Conservation (phyloP, 2,329 filamentous ascomycete genomes). For the Thermothelomyces thermophilus region DNA sequence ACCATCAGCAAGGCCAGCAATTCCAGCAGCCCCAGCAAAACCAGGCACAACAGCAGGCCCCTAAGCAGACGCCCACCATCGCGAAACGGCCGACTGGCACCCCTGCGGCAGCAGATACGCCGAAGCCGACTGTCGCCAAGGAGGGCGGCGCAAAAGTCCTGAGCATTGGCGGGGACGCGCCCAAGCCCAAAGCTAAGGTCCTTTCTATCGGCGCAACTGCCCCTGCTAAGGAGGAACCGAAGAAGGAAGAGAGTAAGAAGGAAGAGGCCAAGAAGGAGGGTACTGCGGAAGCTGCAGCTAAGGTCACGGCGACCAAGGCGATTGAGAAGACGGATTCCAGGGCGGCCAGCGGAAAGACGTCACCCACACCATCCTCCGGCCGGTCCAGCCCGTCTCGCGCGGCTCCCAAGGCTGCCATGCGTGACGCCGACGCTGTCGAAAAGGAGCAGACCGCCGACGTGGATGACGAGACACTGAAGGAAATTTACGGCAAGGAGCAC, state of each 20-base stretch:
- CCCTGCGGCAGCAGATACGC: constrained; percentile 34
- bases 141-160: constrained; percentile 57
- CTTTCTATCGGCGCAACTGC: constrained; percentile 62
- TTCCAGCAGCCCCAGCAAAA: constrained; percentile 32
- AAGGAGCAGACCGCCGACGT: constrained; percentile 75
- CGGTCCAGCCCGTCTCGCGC: constrained; percentile 70
- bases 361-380: constrained; percentile 75
- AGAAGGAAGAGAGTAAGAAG: constrained; percentile 45
- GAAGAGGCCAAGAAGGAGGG: constrained; percentile 38
- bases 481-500: constrained; percentile 91
- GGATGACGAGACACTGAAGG: constrained; percentile 67
- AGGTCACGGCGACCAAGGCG: constrained; percentile 80
- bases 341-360: constrained; percentile 62
- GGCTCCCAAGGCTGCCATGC: constrained; percentile 47
- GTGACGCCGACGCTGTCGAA: constrained; percentile 75
- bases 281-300: constrained; percentile 65
- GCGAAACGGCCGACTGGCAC: constrained; percentile 54
- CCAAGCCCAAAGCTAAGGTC: constrained; percentile 59
- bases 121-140: constrained; percentile 48
- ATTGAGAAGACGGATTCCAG: constrained; percentile 84
- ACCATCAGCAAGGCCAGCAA: constrained; percentile 43
- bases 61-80: constrained; percentile 40
- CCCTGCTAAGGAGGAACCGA: constrained; percentile 46
- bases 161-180: constrained; percentile 51
- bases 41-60: constrained; percentile 30